Evolutionary conservation across 1,139 yeast genomes (phyloP).

Genomic region (Geotrichum siamense): DNA sequence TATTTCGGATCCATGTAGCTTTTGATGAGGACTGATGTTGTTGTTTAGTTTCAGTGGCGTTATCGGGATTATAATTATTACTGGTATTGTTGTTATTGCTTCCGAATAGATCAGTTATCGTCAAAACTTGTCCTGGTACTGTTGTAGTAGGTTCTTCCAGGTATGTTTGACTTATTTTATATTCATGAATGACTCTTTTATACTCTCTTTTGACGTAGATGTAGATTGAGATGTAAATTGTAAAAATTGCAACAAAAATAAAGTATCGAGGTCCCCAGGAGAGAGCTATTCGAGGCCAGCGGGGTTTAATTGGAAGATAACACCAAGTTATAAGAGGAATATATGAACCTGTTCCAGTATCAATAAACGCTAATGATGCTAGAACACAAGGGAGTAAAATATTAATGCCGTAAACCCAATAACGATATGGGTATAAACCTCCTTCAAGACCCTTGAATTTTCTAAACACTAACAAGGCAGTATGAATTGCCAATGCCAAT

Average conservation of each 20-base stretch:
- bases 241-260: constrained; percentile 54
- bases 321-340: constrained; percentile 63
- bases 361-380: constrained; percentile 68
- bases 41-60: too few species aligned
- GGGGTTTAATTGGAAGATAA: constrained; percentile 64
- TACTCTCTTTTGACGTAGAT: constrained; percentile 50
- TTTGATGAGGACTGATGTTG: neutral
- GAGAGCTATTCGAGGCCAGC: constrained; percentile 67
- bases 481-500: constrained; percentile 74
- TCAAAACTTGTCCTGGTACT: neutral
- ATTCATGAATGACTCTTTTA: constrained; percentile 28
- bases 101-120: neutral
- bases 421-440: constrained; percentile 59
- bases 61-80: neutral
- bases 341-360: constrained; percentile 29
- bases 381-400: constrained; percentile 57
- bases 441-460: constrained; percentile 51
- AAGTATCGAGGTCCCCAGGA: constrained; percentile 80
- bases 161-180: constrained; percentile 26
- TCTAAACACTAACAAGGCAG: constrained; percentile 61
- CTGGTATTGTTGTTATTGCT: neutral
- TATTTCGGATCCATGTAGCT: neutral
- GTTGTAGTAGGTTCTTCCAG: constrained; percentile 3
- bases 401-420: constrained; percentile 52
- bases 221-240: constrained; percentile 65